Evolutionary conservation across 179 eudicot genomes (phyloP), one percentile per base, ranked within the genome.

Genomic region (Vitellaria paradoxa): DNA sequence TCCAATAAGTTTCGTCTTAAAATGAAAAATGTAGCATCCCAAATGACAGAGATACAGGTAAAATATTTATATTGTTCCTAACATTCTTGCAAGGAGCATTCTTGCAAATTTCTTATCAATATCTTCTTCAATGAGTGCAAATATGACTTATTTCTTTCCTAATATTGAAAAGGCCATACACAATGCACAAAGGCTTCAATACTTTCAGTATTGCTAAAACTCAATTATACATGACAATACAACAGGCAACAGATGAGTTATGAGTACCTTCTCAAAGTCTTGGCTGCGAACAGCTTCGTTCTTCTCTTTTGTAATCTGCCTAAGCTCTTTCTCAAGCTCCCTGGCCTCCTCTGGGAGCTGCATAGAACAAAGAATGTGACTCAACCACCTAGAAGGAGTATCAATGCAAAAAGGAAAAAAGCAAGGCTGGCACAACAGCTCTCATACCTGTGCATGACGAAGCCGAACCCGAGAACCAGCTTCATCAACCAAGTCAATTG

Each of bases 391-490:
- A 26, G 24, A 49, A 68, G 65, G 12, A 15, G 64, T 26, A 12
- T 20, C 12, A 18, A 55, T 14, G 6, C 11, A 47, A 64, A 20
- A 63, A 59, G 55, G 14, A 37, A 17, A 26, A 14, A 4, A 76
- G 26, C 37, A 70, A 76, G 26, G 10, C 21, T 17, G 12, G 67
- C 65, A 70, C 20, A 64, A 45, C 68, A 13, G 18, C 46, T 24
- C 37, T 30, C 65, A 42, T 75, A 92, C 98, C 92, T 90, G 89
- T 0, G 97, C 93, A 87, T 92, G 95, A 68, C 89, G 90, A 89
- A 94, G 87, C 46, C 95, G 85, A 78, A 96, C 98, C 37, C 95
- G 90, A 77, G 99, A 94, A 81, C 99, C 99, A 86, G 99, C 98
- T 81, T 96, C 98, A 72, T 96, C 98, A 82, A 96, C 82, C 76